Conservation (phyloP, 2,329 filamentous ascomycete genomes). For the Daldinia sp. region DNA sequence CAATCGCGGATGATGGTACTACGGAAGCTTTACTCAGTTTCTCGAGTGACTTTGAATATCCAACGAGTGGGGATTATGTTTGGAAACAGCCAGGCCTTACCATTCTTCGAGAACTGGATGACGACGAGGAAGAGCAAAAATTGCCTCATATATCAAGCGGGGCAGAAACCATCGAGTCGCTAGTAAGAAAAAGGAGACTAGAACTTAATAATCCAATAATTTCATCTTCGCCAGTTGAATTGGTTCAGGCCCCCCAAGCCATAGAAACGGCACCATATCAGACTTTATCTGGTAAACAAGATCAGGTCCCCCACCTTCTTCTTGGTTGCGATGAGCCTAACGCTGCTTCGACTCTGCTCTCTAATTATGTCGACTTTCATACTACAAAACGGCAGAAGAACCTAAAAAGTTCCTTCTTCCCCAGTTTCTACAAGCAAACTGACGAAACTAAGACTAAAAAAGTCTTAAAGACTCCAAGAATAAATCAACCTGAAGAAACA, state of each 20-base stretch:
- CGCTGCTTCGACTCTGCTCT: conserved; percentile 46
- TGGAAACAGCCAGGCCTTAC: conserved; percentile 50
- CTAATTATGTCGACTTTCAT: conserved; percentile 48
- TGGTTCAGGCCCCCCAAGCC: conserved; percentile 20
- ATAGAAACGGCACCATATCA: background rate
- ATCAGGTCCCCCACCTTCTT: conserved; percentile 36
- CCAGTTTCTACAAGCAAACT: background rate
- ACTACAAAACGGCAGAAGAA: conserved; percentile 48
- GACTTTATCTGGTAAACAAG: background rate
- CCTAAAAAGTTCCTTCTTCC: conserved; percentile 48
- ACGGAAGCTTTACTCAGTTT: conserved; percentile 17
- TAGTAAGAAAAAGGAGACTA: conserved; percentile 46
- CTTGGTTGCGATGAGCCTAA: conserved; percentile 41
- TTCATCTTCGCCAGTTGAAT: conserved; percentile 33
- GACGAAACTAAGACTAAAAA: background rate
- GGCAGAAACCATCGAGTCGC: conserved; percentile 34
- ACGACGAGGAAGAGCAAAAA: conserved; percentile 40
- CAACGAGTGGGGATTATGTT: conserved; percentile 46
- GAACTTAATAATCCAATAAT: conserved; percentile 24
- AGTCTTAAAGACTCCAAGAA: too few species aligned
- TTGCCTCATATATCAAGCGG: background rate
- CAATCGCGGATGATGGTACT: conserved; percentile 28
- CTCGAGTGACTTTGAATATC: conserved; percentile 25
- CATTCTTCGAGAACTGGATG: conserved; percentile 47
- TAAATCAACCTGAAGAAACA: background rate